phyloP scores from a whole-genome alignment of 768 basidiomycete genomes.

The Pluteus cervinus region DNA sequence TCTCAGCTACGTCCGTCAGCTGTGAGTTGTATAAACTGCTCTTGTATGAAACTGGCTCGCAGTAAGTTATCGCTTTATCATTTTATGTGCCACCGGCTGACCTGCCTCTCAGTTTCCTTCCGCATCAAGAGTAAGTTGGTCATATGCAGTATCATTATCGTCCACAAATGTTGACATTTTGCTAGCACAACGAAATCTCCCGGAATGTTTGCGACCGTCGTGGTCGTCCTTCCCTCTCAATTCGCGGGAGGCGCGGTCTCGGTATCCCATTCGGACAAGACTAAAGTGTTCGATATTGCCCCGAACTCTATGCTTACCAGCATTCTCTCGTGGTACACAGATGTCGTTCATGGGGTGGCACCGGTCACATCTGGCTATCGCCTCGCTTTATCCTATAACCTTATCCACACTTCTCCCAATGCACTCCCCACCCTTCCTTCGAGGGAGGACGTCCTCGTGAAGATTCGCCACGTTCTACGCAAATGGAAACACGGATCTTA shows the following conservation, averaged over 20 bases:
- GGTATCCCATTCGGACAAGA: slow-evolving; percentile 19
- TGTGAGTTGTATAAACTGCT: slow-evolving; percentile 30
- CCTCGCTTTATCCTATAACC: slow-evolving; percentile 33
- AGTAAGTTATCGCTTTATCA: slow-evolving; percentile 13
- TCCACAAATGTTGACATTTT: not conserved
- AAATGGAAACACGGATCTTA: slow-evolving; percentile 17
- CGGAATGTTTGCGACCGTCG: slow-evolving; percentile 36
- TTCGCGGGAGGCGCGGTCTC: slow-evolving; percentile 32
- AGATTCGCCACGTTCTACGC: slow-evolving; percentile 19
- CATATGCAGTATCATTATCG: not conserved
- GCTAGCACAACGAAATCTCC: slow-evolving; percentile 23
- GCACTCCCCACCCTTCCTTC: slow-evolving; percentile 10
- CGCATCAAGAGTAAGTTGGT: slow-evolving; percentile 21
- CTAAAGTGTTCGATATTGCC: slow-evolving; percentile 20
- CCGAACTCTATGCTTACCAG: slow-evolving; percentile 16
- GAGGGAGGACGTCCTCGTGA: slow-evolving; percentile 4
- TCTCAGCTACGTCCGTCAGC: slow-evolving; percentile 8
- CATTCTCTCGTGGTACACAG: slow-evolving; percentile 35
- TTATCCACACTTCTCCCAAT: slow-evolving; percentile 23
- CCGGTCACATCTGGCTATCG: slow-evolving; percentile 32
- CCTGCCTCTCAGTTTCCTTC: slow-evolving; percentile 20
- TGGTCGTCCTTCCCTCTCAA: slow-evolving; percentile 31
- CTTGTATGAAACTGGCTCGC: slow-evolving; percentile 30
- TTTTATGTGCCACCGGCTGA: not conserved
- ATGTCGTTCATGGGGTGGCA: slow-evolving; percentile 32